Evolutionary conservation across 2,329 filamentous ascomycete genomes (phyloP).

Genomic region (Phialocephala subalpina): DNA sequence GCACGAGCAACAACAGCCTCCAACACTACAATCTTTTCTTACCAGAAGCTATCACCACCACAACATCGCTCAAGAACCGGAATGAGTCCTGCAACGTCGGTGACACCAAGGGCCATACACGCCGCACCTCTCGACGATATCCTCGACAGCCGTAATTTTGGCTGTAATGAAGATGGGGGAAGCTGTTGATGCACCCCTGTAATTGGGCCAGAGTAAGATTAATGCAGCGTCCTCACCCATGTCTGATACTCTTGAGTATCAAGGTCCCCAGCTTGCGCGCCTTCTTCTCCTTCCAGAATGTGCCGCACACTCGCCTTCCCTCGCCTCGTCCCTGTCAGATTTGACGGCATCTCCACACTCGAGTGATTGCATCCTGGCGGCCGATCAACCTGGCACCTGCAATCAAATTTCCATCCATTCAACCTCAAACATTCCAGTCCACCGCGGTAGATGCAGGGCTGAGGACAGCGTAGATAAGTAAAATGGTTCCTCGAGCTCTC

Average conservation of each 20-base stretch:
- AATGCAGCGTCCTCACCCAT: slow-evolving; percentile 30
- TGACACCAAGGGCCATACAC: slow-evolving; percentile 4
- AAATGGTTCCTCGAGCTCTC: slow-evolving; percentile 32
- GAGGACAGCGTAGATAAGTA: slow-evolving; percentile 31
- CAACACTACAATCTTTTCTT: not conserved
- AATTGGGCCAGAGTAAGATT: slow-evolving; percentile 36
- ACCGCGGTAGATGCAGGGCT: slow-evolving; percentile 29
- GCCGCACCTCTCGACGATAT: slow-evolving; percentile 7
- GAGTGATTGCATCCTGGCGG: slow-evolving; percentile 46
- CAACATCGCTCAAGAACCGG: slow-evolving; percentile 1
- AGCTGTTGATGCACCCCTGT: slow-evolving; percentile 25
- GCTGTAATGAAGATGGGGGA: slow-evolving; percentile 29
- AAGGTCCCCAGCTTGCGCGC: slow-evolving; percentile 13
- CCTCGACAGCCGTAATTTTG: slow-evolving; percentile 25
- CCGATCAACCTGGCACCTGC: slow-evolving; percentile 50
- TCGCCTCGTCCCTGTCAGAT: slow-evolving; percentile 18
- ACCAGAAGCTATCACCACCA: slow-evolving; percentile 7
- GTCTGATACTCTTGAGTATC: slow-evolving; percentile 29
- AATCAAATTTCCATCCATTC: slow-evolving; percentile 52
- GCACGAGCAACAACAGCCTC: not conserved
- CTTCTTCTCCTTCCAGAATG: slow-evolving; percentile 32
- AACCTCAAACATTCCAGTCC: slow-evolving; percentile 57
- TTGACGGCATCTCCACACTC: slow-evolving; percentile 33
- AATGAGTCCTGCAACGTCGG: not conserved
- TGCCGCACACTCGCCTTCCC: slow-evolving; percentile 20